phyloP scores from a whole-genome alignment of 352 stramenopile genomes.

The Pythium biforme region DNA sequence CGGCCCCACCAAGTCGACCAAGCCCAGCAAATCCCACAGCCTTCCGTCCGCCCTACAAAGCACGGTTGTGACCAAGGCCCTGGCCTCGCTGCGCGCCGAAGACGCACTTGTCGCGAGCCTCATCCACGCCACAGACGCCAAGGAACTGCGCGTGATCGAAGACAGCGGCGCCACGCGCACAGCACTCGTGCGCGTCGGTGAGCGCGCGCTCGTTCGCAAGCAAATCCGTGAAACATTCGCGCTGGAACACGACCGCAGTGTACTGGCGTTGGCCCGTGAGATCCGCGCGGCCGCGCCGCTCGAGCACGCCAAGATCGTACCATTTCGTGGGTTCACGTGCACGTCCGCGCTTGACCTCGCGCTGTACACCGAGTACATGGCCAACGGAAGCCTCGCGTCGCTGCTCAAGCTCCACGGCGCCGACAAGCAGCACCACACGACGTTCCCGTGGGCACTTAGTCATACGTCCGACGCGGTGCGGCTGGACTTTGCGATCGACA shows the following conservation, averaged over 20 bases:
- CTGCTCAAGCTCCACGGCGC: not conserved
- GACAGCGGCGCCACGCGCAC: not conserved
- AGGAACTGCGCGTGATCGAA: not conserved
- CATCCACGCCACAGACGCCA: not conserved
- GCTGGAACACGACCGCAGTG: not conserved
- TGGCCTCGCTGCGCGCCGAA: not conserved
- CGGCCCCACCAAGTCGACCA: not conserved
- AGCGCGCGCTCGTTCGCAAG: not conserved
- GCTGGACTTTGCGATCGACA: conserved; percentile 37
- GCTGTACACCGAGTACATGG: conserved; percentile 4
- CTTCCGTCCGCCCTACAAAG: not conserved
- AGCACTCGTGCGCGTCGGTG: conserved; percentile 4
- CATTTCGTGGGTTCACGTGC: not conserved
- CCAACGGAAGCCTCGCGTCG: conserved; percentile 3
- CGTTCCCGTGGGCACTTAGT: not conserved
- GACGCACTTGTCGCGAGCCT: not conserved
- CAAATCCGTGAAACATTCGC: not conserved
- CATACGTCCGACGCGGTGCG: not conserved
- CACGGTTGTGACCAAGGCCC: not conserved
- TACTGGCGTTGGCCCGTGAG: not conserved
- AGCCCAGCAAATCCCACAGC: not conserved
- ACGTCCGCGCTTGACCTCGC: not conserved
- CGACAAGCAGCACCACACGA: not conserved
- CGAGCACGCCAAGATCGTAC: conserved; percentile 6
- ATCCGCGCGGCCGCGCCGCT: not conserved